Conservation (phyloP, 805 yeast species). For the Pichia thaimueangensis region DNA sequence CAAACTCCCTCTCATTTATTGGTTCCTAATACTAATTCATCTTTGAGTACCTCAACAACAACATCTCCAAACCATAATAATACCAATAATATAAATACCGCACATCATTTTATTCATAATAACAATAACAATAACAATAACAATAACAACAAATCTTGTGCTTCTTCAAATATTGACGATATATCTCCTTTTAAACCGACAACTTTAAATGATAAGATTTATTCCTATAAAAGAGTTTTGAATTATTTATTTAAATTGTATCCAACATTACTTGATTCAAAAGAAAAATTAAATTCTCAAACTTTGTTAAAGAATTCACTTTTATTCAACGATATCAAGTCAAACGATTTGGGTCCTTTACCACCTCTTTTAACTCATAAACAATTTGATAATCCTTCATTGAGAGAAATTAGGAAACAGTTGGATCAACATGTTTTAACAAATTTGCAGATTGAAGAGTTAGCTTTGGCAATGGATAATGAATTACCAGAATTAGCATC, state of each 20-base stretch:
- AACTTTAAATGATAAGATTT: slow-evolving; percentile 19
- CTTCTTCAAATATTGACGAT: slow-evolving; percentile 10
- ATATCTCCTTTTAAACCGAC: slow-evolving; percentile 12
- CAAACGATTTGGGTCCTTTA: slow-evolving; percentile 60
- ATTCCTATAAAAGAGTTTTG: slow-evolving; percentile 15
- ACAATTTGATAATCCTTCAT: slow-evolving; percentile 79
- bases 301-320: slow-evolving; percentile 41
- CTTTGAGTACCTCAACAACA: too few species aligned
- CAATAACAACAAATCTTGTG: slow-evolving; percentile 3
- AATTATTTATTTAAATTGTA: background rate
- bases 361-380: slow-evolving; percentile 66
- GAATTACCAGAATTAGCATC: slow-evolving; percentile 88
- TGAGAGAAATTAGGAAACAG: slow-evolving; percentile 78
- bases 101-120: too few species aligned
- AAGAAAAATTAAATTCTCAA: slow-evolving; percentile 29
- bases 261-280: slow-evolving; percentile 2
- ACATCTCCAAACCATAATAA: slow-evolving; percentile 1
- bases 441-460: slow-evolving; percentile 65
- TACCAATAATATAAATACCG: background rate
- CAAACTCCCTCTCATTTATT: slow-evolving; percentile 2
- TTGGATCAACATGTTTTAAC: slow-evolving; percentile 50
- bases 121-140: slow-evolving; percentile 1
- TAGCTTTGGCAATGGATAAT: slow-evolving; percentile 75
- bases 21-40: slow-evolving; percentile 3
- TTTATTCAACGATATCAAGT: slow-evolving; percentile 37